Conservation (phyloP, 2,329 filamentous ascomycete genomes). For the Xylariaceae sp. region DNA sequence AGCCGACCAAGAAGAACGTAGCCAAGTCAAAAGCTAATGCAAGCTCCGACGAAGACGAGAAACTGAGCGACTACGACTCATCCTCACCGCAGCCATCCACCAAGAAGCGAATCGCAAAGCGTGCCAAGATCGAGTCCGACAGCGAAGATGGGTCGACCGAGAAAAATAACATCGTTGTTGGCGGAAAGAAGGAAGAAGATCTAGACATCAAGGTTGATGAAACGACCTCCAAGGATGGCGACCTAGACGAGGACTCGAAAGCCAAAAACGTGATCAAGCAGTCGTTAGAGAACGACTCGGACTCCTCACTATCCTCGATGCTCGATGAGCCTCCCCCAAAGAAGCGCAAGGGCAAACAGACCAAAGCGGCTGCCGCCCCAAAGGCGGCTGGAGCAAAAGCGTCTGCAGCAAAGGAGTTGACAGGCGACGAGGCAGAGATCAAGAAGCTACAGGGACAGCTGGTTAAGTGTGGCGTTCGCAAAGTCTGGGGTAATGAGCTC, state of each 20-base stretch:
- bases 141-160: slow-evolving; percentile 20
- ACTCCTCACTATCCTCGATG: slow-evolving; percentile 64
- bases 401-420: slow-evolving; percentile 34
- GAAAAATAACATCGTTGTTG: slow-evolving; percentile 13
- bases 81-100: slow-evolving; percentile 11
- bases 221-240: slow-evolving; percentile 28
- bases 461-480: slow-evolving; percentile 85
- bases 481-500: slow-evolving; percentile 85
- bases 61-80: slow-evolving; percentile 19
- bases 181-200: slow-evolving; percentile 10
- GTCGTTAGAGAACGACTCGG: slow-evolving; percentile 21
- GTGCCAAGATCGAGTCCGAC: slow-evolving; percentile 25
- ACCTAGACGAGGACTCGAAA: slow-evolving; percentile 36
- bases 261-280: slow-evolving; percentile 30
- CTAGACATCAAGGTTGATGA: slow-evolving; percentile 9
- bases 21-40: slow-evolving; percentile 27
- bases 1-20: slow-evolving; percentile 16
- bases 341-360: slow-evolving; percentile 47
- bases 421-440: slow-evolving; percentile 72
- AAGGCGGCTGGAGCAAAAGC: slow-evolving; percentile 38
- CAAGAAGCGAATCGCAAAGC: slow-evolving; percentile 21
- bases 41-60: slow-evolving; percentile 30
- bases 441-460: slow-evolving; percentile 86
- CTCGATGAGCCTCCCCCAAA: slow-evolving; percentile 65
- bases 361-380: slow-evolving; percentile 18